Conservation (phyloP, 371 early-diverging fungal species). For the Chytridium lagenaria region DNA sequence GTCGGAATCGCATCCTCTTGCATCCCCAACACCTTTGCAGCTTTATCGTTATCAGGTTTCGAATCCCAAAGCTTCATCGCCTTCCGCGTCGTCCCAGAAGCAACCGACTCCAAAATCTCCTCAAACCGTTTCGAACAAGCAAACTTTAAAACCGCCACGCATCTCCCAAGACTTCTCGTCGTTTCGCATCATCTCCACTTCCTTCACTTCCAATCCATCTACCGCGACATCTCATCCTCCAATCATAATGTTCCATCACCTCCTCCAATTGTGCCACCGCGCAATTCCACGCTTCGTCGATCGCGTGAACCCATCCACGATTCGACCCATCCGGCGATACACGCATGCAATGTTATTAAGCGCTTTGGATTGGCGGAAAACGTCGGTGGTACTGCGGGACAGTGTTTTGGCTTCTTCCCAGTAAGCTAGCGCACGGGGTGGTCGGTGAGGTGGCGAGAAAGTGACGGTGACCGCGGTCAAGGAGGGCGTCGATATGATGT, state of each 20-base stretch:
- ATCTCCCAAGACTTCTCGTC: background rate
- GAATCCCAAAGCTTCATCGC: background rate
- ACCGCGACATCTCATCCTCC: background rate
- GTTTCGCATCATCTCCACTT: background rate
- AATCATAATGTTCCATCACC: background rate
- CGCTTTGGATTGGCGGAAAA: background rate
- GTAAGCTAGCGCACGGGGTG: background rate
- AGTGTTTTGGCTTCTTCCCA: background rate
- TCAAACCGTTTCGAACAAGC: background rate
- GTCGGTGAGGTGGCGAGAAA: background rate
- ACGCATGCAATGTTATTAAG: background rate
- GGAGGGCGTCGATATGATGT: background rate
- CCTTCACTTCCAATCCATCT: background rate
- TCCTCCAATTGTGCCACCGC: background rate
- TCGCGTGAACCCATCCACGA: background rate
- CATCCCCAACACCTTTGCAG: constrained; percentile 3
- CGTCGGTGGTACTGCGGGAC: background rate
- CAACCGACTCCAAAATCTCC: background rate
- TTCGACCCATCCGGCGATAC: background rate
- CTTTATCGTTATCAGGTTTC: background rate
- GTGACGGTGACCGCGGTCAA: background rate
- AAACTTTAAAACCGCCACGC: background rate
- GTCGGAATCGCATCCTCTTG: background rate
- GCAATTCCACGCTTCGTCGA: background rate
- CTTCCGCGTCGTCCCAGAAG: background rate